Evolutionary conservation across 1,139 yeast genomes (phyloP).

Genomic region (Meyerozyma elateridarum): DNA sequence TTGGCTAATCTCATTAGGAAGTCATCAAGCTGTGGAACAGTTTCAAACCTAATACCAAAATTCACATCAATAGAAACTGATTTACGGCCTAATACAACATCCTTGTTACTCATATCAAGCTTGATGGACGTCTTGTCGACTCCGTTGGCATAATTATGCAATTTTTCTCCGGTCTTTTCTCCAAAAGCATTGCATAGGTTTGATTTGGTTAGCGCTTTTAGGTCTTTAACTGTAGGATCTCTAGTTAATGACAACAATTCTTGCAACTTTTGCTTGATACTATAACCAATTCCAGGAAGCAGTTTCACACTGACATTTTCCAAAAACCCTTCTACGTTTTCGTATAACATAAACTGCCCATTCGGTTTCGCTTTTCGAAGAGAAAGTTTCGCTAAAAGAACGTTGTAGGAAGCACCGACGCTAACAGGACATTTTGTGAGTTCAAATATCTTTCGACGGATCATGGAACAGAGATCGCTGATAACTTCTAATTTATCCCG

Average conservation of each 20-base stretch:
- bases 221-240: slow-evolving; percentile 21
- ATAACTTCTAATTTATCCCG: slow-evolving; percentile 15
- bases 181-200: slow-evolving; percentile 54
- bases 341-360: slow-evolving; percentile 45
- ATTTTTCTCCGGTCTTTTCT: slow-evolving; percentile 59
- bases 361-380: slow-evolving; percentile 75
- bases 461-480: slow-evolving; percentile 24
- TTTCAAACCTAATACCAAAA: slow-evolving; percentile 80
- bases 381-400: slow-evolving; percentile 76
- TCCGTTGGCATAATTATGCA: slow-evolving; percentile 61
- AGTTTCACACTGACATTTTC: slow-evolving; percentile 43
- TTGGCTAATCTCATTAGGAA: slow-evolving; percentile 56
- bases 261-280: slow-evolving; percentile 37
- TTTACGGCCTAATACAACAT: slow-evolving; percentile 50
- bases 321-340: slow-evolving; percentile 34
- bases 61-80: slow-evolving; percentile 86
- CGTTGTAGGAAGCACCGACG: slow-evolving; percentile 69
- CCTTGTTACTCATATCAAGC: slow-evolving; percentile 41
- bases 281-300: slow-evolving; percentile 83
- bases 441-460: slow-evolving; percentile 42
- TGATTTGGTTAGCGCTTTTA: slow-evolving; percentile 31
- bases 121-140: slow-evolving; percentile 57
- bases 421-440: slow-evolving; percentile 67
- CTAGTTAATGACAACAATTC: slow-evolving; percentile 11
- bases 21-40: slow-evolving; percentile 52